Base-by-base conservation (phyloP, 306 rosid genomes). In the Psophocarpus tetragonolobus region DNA sequence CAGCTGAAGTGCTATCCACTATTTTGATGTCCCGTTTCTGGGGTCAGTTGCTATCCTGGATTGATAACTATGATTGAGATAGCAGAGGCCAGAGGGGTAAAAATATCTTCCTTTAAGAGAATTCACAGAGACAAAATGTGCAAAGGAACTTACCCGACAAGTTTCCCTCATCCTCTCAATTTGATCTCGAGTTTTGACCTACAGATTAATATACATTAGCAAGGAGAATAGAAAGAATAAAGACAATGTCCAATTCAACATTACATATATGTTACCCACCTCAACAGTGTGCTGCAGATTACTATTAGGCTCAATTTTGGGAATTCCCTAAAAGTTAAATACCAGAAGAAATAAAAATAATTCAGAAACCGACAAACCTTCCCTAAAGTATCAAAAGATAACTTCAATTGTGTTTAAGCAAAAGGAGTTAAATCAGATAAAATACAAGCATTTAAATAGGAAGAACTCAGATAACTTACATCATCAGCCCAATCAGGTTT, bases 171-270 rank as follows among this genome's bases (percentile, higher is more conserved):
- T 92, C 82, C 85, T 85, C 87, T 85, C 84, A 48, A 95, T 92
- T 85, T 78, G 93, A 62, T 87, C 89, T 2, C 84, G 85, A 47
- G 91, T 84, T 83, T 95, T 95, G 84, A 95, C 88, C 98, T 95
- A 64, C 91, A 74, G 29, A 76, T 58, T 69, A 71, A 64, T 32
- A 75, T 35, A 17, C 71, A 41, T 53, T 60, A 65, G 51, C 62
- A 47, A 30, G 69, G 12, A 47, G 48, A 79, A 67, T 35, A 42
- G 50, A 48, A 9, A 13, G 21, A 68, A 69, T 2, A 71, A 27
- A 33, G 18, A n/a, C 4, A 74, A 29, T 8, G n/a, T 17, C 35
- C 50, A 78, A 54, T 60, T 29, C 9, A 1, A 75, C 54, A 29
- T 21, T 35, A 47, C 71, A 20, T n/a, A n/a, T n/a, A n/a, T n/a